Conservation (phyloP, 305 asterid genomes). For the Fraxinus velutina region DNA sequence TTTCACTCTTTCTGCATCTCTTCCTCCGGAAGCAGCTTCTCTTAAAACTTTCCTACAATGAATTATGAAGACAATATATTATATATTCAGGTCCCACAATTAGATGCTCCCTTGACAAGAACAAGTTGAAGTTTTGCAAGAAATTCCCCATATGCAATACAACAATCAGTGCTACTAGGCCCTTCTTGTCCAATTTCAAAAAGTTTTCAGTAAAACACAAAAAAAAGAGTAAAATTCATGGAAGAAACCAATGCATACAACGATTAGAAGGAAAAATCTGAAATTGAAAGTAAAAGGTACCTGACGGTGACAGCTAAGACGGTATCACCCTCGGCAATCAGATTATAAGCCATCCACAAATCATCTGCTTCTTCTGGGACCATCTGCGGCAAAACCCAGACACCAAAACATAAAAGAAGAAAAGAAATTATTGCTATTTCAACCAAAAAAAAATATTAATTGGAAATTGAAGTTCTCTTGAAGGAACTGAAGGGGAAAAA, state of each 20-base stretch:
- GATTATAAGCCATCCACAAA: constrained; percentile 80
- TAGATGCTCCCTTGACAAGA: background rate
- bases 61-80: background rate
- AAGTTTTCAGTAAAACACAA: background rate
- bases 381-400: constrained; percentile 47
- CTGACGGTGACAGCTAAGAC: constrained; percentile 81
- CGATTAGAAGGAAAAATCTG: background rate
- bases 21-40: constrained; percentile 86
- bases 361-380: constrained; percentile 90
- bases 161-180: background rate
- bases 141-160: background rate
- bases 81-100: constrained; percentile 2
- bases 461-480: background rate
- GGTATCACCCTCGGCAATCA: constrained; percentile 71
- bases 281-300: constrained; percentile 29
- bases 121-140: background rate
- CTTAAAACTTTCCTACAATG: constrained; percentile 69
- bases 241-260: background rate
- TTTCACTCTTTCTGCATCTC: constrained; percentile 85
- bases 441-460: background rate
- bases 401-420: constrained; percentile 11
- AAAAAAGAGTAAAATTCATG: background rate
- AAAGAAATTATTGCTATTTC: constrained; percentile 5
- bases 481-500: background rate
- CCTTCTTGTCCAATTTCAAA: background rate